Base-by-base conservation (phyloP, 1,284 basidiomycete species). In the Papiliotrema laurentii region DNA sequence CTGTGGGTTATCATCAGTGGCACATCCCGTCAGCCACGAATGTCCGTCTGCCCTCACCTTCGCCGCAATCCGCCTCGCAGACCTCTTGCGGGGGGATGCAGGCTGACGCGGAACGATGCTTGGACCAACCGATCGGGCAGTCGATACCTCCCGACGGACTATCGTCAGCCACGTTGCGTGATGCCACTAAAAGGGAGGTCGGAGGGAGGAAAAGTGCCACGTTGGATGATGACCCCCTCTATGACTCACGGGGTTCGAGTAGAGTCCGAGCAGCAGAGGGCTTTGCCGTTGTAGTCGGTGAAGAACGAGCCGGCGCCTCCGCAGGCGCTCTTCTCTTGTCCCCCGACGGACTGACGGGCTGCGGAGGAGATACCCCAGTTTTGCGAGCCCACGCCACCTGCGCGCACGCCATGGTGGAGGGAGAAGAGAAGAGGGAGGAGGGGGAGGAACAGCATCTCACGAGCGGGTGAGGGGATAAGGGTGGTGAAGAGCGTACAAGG, bases 311-410 rank as follows among this genome's bases (percentile, higher is more conserved):
- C 40, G 25, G 25, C 14, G 16, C 26, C 40, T 16, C n/a, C n/a
- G 40, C 40, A 42, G 4, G 25, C n/a, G 24, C 28, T 14, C 24
- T 30, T 26, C 26, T 42, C 40, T 31, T 9, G 16, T 9, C 10
- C 30, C 9, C 30, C 16, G 10, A 16, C 30, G 10, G 30, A 31
- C 16, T 31, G 30, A 31, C 30, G 30, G 30, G 16, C 10, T 9
- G 16, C 16, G 9, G 9, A 10, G 30, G 30, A 16, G 9, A 31
- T 16, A 31, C 30, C 30, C 30, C 30, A 31, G 16, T 22, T 38
- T 9, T 19, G 14, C 36, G 36, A 16, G 43, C 43, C 37, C 4
- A n/a, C 25, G 14, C 42, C 56, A 35, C 35, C 68, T 70, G 68
- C 56, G 62, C 24, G 64, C 38, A 51, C 30, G n/a, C n/a, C n/a